Evolutionary conservation across 805 yeast species (phyloP).

Genomic region (Ogataea pini): DNA sequence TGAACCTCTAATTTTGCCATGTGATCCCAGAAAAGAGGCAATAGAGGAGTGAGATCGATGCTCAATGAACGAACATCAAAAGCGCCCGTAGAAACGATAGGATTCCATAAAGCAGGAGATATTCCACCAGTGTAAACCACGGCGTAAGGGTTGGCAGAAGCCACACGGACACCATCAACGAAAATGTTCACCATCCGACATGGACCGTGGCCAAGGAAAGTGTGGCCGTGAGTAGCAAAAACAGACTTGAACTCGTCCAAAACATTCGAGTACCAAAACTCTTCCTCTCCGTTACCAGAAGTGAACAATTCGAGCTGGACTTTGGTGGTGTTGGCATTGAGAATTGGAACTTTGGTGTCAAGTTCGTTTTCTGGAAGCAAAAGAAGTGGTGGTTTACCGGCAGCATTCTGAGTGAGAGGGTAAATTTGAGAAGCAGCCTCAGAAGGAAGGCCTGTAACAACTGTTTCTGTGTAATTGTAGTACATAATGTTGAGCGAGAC

Average conservation of each 20-base stretch:
- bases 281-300: conserved; percentile 79
- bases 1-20: conserved; percentile 44
- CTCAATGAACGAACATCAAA: conserved; percentile 73
- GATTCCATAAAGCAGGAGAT: conserved; percentile 79
- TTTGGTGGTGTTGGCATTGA: conserved; percentile 58
- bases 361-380: conserved; percentile 46
- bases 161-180: conserved; percentile 58
- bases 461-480: conserved; percentile 34
- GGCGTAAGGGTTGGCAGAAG: conserved; percentile 67
- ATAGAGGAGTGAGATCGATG: conserved; percentile 66
- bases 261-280: conserved; percentile 75
- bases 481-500: conserved; percentile 53
- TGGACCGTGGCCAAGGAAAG: conserved; percentile 66
- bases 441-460: not conserved
- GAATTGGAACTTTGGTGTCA: conserved; percentile 42
- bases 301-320: conserved; percentile 60
- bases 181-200: conserved; percentile 64
- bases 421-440: conserved; percentile 42
- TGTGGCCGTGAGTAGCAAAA: conserved; percentile 43
- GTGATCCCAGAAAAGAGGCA: conserved; percentile 67
- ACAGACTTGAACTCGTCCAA: conserved; percentile 46
- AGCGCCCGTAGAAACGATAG: conserved; percentile 72
- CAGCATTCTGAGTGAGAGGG: conserved; percentile 35
- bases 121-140: conserved; percentile 79
- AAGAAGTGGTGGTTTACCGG: conserved; percentile 44